Conservation (phyloP, 495 filamentous ascomycete species). For the Penicillium roqueforti region DNA sequence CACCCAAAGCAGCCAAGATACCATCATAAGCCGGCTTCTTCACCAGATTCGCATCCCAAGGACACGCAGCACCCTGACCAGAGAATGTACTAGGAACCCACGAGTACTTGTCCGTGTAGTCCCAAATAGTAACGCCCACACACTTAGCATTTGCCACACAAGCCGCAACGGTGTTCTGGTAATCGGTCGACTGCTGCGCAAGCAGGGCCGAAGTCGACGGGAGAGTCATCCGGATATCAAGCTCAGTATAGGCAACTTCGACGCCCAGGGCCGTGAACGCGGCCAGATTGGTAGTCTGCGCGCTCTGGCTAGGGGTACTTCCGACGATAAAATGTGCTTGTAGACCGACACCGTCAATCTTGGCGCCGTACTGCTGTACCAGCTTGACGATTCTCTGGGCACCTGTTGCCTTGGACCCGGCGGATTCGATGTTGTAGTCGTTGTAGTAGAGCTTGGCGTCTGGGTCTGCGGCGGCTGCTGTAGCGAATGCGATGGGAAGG, state of each 20-base stretch:
- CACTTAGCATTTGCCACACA: slow-evolving; percentile 57
- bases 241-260: slow-evolving; percentile 59
- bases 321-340: slow-evolving; percentile 60
- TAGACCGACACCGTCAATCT: slow-evolving; percentile 63
- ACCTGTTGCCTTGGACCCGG: slow-evolving; percentile 44
- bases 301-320: slow-evolving; percentile 41
- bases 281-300: slow-evolving; percentile 47
- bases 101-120: slow-evolving; percentile 57
- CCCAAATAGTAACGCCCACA: slow-evolving; percentile 66
- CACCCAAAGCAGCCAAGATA: slow-evolving; percentile 31
- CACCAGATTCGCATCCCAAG: slow-evolving; percentile 51
- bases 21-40: slow-evolving; percentile 57
- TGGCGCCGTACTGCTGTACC: slow-evolving; percentile 47
- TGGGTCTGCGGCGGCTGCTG: slow-evolving; percentile 47
- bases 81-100: slow-evolving; percentile 57
- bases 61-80: slow-evolving; percentile 46
- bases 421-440: slow-evolving; percentile 61
- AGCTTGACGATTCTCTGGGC: slow-evolving; percentile 49
- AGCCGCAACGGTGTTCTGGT: slow-evolving; percentile 51
- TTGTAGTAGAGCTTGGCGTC: slow-evolving; percentile 62
- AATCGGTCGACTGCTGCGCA: slow-evolving; percentile 55
- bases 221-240: slow-evolving; percentile 54
- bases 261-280: slow-evolving; percentile 49
- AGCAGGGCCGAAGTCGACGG: slow-evolving; percentile 47
- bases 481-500: slow-evolving; percentile 43